Evolutionary conservation across 2,329 filamentous ascomycete species (phyloP), one percentile per base, ranked within the genome.

Genomic region (Exophiala viscosa): DNA sequence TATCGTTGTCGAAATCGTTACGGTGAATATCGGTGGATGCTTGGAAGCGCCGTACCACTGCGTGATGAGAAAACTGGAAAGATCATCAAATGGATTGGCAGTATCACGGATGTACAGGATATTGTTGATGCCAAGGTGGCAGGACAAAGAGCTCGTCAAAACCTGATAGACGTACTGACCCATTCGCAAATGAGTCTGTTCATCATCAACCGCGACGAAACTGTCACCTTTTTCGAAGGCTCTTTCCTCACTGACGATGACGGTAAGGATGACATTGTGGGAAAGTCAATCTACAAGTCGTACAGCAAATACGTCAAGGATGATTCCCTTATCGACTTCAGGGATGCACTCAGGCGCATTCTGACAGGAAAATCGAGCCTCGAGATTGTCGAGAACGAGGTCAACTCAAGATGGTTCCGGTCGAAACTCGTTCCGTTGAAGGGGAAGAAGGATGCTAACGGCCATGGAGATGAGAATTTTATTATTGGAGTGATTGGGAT

Each of bases 31-130:
- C 77, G 86, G 48, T 92, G 88, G 88, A 89, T 90, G 76, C 73
- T 92, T 2, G 87, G 84, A 9, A 78, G 86, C 39, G 88, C 87
- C 1, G 67, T 87, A 11, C 86, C 88, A 0, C 76, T 90, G 62
- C 77, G 76, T 35, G 82, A 88, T 54, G 79, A 78, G 56, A 78
- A 84, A 40, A 81, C 80, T 0, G 86, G 85, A 1, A 73, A 78
- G 43, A 88, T 91, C 44, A 76, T 88, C 53, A 89, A 87, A 64
- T 91, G 87, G 87, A 89, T 88, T 62, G 88, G 86, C 13, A 90
- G 86, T 1, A 90, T 85, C 62, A 90, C 87, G 10, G 87, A 92
- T 58, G 86, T 90, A 14, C 84, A 91, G 63, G 86, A 90, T 56
- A 77, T 83, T 39, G 84, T 90, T 2, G 77, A 87, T 63, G 80